phyloP scores from a whole-genome alignment of 176 grass and related monocot species.

The Zea luxurians region DNA sequence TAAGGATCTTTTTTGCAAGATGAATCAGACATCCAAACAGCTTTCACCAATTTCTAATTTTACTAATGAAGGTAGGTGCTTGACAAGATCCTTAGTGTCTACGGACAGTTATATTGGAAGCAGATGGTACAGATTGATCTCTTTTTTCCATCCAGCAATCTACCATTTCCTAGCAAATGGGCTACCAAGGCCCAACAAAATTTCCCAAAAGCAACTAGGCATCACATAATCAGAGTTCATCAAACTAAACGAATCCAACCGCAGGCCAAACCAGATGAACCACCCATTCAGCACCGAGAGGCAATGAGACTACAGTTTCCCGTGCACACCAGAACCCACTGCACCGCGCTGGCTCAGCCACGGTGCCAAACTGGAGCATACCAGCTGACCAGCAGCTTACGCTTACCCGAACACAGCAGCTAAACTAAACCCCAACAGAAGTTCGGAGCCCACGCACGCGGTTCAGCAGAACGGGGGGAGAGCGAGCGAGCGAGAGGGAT shows the following conservation, averaged over 20 bases:
- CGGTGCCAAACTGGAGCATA: neutral
- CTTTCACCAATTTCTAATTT: neutral
- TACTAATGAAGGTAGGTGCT: neutral
- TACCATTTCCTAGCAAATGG: neutral
- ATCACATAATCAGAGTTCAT: neutral
- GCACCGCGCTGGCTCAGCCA: neutral
- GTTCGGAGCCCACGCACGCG: neutral
- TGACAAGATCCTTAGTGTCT: no score
- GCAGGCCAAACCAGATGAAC: neutral
- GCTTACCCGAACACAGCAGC: neutral
- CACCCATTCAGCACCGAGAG: neutral
- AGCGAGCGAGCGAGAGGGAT: neutral
- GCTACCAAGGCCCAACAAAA: neutral
- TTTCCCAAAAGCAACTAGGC: neutral
- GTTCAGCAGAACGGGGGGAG: neutral
- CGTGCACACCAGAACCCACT: neutral
- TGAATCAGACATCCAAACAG: neutral
- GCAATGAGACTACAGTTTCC: neutral
- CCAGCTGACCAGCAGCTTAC: neutral
- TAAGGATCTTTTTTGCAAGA: neutral
- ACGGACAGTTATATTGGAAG: neutral
- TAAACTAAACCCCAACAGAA: conserved; percentile 5
- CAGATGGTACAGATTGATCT: neutral
- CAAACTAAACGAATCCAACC: neutral
- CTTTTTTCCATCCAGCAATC: neutral